These are phyloP conservation scores for Mortierella antarctica DNA, from an alignment of 192 early-diverging fungal genomes.

Conservation along the genomic window DNA sequence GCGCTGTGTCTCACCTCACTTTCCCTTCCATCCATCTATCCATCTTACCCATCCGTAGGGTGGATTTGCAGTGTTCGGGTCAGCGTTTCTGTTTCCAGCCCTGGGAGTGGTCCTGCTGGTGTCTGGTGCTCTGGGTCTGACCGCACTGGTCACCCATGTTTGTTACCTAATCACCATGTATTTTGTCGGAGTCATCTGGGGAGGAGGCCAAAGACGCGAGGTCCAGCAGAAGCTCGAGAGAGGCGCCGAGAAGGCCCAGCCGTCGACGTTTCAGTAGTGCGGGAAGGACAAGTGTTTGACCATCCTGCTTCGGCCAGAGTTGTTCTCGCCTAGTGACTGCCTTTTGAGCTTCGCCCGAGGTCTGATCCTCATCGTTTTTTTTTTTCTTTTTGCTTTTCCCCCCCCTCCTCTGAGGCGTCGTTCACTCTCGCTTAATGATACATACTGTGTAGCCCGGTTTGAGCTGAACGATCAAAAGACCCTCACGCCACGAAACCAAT, in stretches of 20 bases:
- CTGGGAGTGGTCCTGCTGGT: constrained; percentile 25
- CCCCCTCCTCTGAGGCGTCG: no score
- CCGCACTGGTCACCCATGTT: background rate
- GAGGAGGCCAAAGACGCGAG: background rate
- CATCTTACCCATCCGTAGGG: constrained; percentile 15
- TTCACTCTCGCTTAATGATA: no score
- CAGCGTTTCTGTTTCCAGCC: constrained; percentile 30
- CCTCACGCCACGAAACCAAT: no score
- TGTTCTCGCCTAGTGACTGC: no score
- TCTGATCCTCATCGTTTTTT: no score
- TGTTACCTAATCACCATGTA: constrained; percentile 12
- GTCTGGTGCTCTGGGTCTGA: constrained; percentile 13
- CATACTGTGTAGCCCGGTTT: no score
- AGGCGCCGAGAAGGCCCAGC: background rate
- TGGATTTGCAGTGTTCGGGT: constrained; percentile 31
- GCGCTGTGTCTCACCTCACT: background rate
- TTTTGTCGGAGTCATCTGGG: constrained; percentile 17
- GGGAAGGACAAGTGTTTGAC: no score
- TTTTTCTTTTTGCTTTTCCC: no score
- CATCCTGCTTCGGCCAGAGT: no score
- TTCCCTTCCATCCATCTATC: background rate
- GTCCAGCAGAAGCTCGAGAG: constrained; percentile 5
- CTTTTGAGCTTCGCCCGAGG: no score
- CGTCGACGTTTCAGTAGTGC: no score
- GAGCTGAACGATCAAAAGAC: no score